These are phyloP conservation scores for Cladosporium velox DNA, from an alignment of 2,329 filamentous ascomycete genomes.

Conservation along the genomic window DNA sequence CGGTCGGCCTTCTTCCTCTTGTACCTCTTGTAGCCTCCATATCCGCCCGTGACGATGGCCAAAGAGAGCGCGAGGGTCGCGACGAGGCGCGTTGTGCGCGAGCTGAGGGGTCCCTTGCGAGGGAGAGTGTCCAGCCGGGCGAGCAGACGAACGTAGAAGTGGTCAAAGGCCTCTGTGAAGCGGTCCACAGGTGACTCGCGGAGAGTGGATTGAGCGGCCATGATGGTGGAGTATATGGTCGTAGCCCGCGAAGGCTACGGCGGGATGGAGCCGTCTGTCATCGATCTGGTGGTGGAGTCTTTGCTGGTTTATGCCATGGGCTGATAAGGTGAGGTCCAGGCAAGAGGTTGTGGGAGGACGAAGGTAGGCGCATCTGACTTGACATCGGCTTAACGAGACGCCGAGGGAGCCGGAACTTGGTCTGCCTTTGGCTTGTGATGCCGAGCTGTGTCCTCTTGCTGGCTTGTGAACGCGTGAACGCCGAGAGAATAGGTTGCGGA, in stretches of 20 bases:
- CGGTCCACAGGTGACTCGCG: conserved; percentile 40
- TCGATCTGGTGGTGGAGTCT: not conserved
- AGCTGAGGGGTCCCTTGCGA: conserved; percentile 58
- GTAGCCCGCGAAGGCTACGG: conserved; percentile 15
- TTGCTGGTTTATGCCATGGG: not conserved
- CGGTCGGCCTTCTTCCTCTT: conserved; percentile 71
- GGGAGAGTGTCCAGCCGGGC: conserved; percentile 52
- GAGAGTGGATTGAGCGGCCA: conserved; percentile 88
- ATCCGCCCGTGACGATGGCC: conserved; percentile 76
- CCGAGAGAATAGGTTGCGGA: not conserved
- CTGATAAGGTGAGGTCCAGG: not conserved
- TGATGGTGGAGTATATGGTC: conserved; percentile 43
- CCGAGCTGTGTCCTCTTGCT: not conserved
- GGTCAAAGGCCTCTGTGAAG: conserved; percentile 36
- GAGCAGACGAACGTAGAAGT: conserved; percentile 47
- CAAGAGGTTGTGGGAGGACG: not conserved
- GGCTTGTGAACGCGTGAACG: not conserved
- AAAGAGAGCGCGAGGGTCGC: conserved; percentile 74
- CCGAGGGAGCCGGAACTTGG: conserved; percentile 9
- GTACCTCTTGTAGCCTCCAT: conserved; percentile 79
- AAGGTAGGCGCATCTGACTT: not conserved
- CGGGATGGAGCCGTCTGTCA: conserved; percentile 11
- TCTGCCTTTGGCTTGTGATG: not conserved
- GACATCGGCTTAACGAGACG: conserved; percentile 14
- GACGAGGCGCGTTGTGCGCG: conserved; percentile 70